Evolutionary conservation across 768 basidiomycete genomes (phyloP).

Genomic region (Xerocomellus chrysenteron): DNA sequence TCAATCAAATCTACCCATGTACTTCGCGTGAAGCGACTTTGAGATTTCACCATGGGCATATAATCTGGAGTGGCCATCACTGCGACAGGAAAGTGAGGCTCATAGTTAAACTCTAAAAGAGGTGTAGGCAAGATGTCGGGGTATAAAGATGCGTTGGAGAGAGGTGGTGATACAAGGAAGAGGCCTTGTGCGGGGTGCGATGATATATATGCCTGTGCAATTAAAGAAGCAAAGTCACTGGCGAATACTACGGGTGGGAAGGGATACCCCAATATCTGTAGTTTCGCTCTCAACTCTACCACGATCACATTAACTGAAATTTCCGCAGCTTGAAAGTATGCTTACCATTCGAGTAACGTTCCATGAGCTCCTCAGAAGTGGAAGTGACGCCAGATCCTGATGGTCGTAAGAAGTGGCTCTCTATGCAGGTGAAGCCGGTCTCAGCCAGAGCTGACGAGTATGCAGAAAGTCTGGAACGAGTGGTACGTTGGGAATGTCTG

Average conservation of each 20-base stretch:
- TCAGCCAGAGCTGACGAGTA: conserved; percentile 43
- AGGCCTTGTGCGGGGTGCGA: conserved; percentile 37
- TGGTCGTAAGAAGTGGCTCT: conserved; percentile 40
- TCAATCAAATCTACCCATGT: not conserved
- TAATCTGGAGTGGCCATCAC: conserved; percentile 42
- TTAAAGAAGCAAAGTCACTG: conserved; percentile 39
- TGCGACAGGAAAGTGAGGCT: conserved; percentile 60
- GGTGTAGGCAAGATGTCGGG: conserved; percentile 28
- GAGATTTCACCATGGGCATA: conserved; percentile 33
- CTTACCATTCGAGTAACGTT: conserved; percentile 36
- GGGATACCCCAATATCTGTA: conserved; percentile 44
- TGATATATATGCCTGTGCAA: conserved; percentile 59
- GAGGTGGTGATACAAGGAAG: conserved; percentile 51
- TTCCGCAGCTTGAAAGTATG: no score
- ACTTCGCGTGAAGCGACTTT: conserved; percentile 40
- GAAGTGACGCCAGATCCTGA: not conserved
- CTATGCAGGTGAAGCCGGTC: conserved; percentile 50
- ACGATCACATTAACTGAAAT: no score
- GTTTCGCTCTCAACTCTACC: not conserved
- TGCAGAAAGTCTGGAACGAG: conserved; percentile 20
- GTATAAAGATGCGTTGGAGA: conserved; percentile 37
- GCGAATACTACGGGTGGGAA: conserved; percentile 46
- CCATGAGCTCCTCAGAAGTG: no score
- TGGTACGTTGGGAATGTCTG: not conserved
- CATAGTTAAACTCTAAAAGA: conserved; percentile 49